These are phyloP conservation scores for Phytophthora idaei DNA, from an alignment of 352 stramenopile species.

Conservation along the genomic window DNA sequence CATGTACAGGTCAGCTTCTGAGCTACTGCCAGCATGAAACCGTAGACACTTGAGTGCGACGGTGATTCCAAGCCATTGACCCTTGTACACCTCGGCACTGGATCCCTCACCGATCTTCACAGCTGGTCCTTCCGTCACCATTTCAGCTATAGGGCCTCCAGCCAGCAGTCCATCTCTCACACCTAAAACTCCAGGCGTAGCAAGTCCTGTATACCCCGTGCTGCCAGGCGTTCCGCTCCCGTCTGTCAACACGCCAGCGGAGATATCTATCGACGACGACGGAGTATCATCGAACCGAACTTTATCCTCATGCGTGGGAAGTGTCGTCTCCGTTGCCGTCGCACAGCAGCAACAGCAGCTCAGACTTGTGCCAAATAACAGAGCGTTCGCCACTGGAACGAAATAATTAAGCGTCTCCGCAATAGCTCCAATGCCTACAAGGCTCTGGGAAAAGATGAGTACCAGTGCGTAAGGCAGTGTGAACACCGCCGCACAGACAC, in stretches of 20 bases:
- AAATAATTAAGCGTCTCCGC: conserved; percentile 64
- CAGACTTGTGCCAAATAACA: conserved; percentile 71
- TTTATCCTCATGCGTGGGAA: conserved; percentile 19
- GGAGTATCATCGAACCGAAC: conserved; percentile 17
- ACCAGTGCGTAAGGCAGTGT: conserved; percentile 61
- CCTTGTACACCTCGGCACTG: conserved; percentile 70
- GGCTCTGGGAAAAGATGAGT: conserved; percentile 34
- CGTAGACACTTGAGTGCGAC: conserved; percentile 80
- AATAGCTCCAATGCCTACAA: conserved; percentile 45
- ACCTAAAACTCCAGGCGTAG: conserved; percentile 15
- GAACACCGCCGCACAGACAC: conserved; percentile 48
- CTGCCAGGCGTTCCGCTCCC: conserved; percentile 14
- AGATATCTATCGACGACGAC: conserved; percentile 38
- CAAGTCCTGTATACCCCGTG: conserved; percentile 14
- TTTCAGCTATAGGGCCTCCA: conserved; percentile 51
- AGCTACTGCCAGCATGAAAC: conserved; percentile 34
- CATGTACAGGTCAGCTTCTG: conserved; percentile 68
- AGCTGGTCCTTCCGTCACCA: conserved; percentile 62
- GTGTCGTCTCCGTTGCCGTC: conserved; percentile 2
- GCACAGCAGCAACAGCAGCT: conserved; percentile 59
- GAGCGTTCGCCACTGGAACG: conserved; percentile 60
- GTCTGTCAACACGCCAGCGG: conserved; percentile 21
- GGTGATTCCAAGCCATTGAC: conserved; percentile 74
- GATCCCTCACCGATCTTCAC: conserved; percentile 74
- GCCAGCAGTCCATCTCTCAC: conserved; percentile 24